phyloP scores from a whole-genome alignment of 192 early-diverging fungal genomes.

The Diversispora eburnea region DNA sequence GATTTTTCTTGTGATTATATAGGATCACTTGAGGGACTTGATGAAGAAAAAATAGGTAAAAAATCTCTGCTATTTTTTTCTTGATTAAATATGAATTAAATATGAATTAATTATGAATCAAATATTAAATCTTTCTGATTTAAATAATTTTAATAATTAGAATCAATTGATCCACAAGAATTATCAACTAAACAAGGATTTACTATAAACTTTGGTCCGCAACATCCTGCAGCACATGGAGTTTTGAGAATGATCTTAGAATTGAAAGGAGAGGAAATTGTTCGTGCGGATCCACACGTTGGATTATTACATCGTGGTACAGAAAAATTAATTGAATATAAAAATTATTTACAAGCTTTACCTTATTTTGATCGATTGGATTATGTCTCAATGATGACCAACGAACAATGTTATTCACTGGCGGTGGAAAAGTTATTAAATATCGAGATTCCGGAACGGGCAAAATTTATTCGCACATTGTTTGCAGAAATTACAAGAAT shows the following conservation, averaged over 20 bases:
- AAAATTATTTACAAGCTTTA: constrained; percentile 95
- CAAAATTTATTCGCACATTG: constrained; percentile 95
- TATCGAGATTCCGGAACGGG: constrained; percentile 90
- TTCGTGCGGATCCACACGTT: constrained; percentile 94
- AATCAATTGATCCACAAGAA: constrained; percentile 16
- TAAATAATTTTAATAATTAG: constrained; percentile 8
- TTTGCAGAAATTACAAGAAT: constrained; percentile 98
- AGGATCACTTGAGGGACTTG: no score
- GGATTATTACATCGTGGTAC: constrained; percentile 97
- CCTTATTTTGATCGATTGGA: constrained; percentile 98
- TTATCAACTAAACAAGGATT: constrained; percentile 44
- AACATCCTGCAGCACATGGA: constrained; percentile 98
- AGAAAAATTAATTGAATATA: constrained; percentile 99
- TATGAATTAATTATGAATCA: no score
- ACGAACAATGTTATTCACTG: constrained; percentile 96
- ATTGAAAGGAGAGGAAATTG: constrained; percentile 86
- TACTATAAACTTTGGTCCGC: constrained; percentile 99
- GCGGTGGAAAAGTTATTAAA: constrained; percentile 98
- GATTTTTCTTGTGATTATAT: no score
- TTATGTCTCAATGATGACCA: constrained; percentile 99
- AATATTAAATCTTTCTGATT: neutral
- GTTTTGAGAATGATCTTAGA: constrained; percentile 92
- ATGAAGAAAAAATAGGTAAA: no score
- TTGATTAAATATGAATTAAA: no score
- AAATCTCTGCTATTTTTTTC: no score